A percentile compares a stretch with the other conserved stretches of the same genome.
Evolutionary conservation across 2,329 filamentous ascomycete genomes (phyloP).

Genomic region (Fusarium sp.): DNA sequence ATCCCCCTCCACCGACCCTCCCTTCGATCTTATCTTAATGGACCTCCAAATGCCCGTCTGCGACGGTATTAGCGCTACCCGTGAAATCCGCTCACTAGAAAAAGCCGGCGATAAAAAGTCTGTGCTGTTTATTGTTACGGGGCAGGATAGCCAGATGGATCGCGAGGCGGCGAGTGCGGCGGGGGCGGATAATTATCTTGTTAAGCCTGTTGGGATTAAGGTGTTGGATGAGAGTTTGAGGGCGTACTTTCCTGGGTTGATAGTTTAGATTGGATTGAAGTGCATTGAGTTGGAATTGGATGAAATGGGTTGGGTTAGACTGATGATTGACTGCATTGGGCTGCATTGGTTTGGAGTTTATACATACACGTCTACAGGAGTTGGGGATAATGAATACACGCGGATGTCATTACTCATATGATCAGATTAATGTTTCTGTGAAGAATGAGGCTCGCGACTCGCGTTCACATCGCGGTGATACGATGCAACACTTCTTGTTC

Average conservation of each 20-base stretch:
- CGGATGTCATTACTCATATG: background rate
- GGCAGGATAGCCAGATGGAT: constrained; percentile 44
- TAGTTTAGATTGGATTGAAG: background rate
- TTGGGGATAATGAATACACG: background rate
- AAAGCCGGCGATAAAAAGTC: constrained; percentile 17
- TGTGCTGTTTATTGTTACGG: constrained; percentile 46
- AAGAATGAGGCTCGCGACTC: background rate
- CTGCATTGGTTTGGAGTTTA: background rate
- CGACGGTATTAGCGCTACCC: constrained; percentile 46
- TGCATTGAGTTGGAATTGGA: too few species aligned
- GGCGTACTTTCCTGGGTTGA: constrained; percentile 36
- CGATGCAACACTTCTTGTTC: background rate
- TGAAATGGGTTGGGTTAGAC: background rate
- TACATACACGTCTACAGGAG: background rate
- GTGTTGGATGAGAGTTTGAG: constrained; percentile 30
- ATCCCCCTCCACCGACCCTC: background rate
- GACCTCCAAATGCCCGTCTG: constrained; percentile 49
- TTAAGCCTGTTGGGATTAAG: constrained; percentile 42
- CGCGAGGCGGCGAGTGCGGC: constrained; percentile 30
- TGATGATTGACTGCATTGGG: background rate
- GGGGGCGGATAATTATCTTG: constrained; percentile 44
- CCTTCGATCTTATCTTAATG: constrained; percentile 45
- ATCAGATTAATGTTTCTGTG: too few species aligned
- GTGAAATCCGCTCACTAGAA: constrained; percentile 43
- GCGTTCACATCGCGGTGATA: too few species aligned